These are phyloP conservation scores for Neonectria sp. DNA, from an alignment of 2,329 filamentous ascomycete genomes.

Conservation along the genomic window DNA sequence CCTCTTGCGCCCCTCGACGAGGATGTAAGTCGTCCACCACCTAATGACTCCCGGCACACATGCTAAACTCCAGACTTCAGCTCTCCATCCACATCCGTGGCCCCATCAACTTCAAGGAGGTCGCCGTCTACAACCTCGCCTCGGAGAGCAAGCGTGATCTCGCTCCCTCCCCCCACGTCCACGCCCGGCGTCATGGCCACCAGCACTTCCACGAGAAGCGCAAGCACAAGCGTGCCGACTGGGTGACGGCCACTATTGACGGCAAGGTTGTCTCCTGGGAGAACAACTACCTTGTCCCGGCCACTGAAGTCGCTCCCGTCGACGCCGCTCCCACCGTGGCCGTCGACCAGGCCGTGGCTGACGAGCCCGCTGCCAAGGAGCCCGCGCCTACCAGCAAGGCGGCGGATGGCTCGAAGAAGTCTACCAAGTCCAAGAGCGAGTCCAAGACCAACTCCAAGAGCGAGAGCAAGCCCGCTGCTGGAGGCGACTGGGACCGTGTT, in stretches of 20 bases:
- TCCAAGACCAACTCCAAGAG: constrained; percentile 31
- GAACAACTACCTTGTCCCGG: constrained; percentile 67
- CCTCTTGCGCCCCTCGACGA: constrained; percentile 77
- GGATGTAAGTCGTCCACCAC: constrained; percentile 68
- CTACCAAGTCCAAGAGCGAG: constrained; percentile 25
- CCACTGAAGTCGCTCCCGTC: constrained; percentile 36
- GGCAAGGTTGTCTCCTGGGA: constrained; percentile 71
- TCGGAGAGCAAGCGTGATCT: constrained; percentile 47
- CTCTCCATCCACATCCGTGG: constrained; percentile 82
- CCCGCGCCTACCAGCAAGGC: neutral
- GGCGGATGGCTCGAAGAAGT: constrained; percentile 13
- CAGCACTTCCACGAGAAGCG: constrained; percentile 64
- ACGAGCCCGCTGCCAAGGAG: constrained; percentile 24
- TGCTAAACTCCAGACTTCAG: constrained; percentile 56
- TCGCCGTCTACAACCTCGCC: constrained; percentile 78
- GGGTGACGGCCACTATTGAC: constrained; percentile 71
- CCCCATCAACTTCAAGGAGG: constrained; percentile 75
- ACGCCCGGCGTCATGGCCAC: constrained; percentile 59
- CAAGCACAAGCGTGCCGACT: constrained; percentile 62
- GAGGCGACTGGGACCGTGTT: constrained; percentile 58
- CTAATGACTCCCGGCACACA: neutral
- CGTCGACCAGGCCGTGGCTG: neutral
- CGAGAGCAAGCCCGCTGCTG: constrained; percentile 26
- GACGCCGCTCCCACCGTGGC: constrained; percentile 31
- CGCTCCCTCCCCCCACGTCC: constrained; percentile 45